A percentile compares a stretch with the other conserved stretches of the same genome.
Evolutionary conservation across 306 rosid genomes (phyloP).

Genomic region (Citrullus amarus): DNA sequence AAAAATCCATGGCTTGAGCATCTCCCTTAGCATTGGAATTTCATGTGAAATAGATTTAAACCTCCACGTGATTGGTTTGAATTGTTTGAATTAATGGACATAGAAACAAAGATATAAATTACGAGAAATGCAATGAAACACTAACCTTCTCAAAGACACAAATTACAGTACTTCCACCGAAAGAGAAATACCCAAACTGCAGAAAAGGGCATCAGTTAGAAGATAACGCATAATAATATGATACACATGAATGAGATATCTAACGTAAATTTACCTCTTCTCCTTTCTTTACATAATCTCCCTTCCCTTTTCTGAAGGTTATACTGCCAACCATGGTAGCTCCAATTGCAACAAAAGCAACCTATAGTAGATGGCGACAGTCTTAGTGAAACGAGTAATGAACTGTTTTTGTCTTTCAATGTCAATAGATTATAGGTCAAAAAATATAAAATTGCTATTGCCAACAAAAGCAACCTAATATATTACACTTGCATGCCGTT

Average conservation of each 20-base stretch:
- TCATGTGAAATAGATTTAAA: neutral
- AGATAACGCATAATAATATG: neutral
- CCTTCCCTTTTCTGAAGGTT: slow-evolving; percentile 55
- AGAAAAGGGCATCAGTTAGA: slow-evolving; percentile 18
- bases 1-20: neutral
- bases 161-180: slow-evolving; percentile 96
- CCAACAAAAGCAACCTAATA: neutral
- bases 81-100: neutral
- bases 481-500: neutral
- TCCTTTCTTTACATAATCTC: slow-evolving; percentile 79
- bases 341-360: slow-evolving; percentile 89
- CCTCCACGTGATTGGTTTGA: neutral
- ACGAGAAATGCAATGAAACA: neutral
- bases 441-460: neutral
- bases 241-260: neutral
- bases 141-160: slow-evolving; percentile 85
- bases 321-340: slow-evolving; percentile 99
- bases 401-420: neutral
- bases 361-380: slow-evolving; percentile 32
- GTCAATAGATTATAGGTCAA: neutral
- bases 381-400: neutral
- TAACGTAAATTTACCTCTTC: slow-evolving; percentile 57
- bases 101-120: neutral
- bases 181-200: slow-evolving; percentile 95
- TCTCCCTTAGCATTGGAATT: neutral